These are phyloP conservation scores for Serpula lacrymans DNA, from an alignment of 768 basidiomycete genomes.

Conservation along the genomic window DNA sequence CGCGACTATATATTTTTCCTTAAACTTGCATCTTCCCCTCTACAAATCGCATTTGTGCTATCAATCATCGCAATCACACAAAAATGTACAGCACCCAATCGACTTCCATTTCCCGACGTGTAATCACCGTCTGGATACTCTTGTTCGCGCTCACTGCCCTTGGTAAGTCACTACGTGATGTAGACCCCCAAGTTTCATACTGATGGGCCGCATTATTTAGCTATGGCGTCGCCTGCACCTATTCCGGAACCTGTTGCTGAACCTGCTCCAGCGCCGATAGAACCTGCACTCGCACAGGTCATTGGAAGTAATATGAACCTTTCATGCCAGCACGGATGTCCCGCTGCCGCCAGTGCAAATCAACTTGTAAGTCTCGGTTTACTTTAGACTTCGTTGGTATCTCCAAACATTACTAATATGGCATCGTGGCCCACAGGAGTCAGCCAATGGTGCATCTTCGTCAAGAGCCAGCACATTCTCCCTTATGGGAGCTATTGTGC, in stretches of 20 bases:
- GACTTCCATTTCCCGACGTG: conserved; percentile 10
- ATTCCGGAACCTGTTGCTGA: conserved; percentile 6
- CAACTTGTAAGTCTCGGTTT: conserved; percentile 14
- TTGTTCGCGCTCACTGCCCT: conserved; percentile 18
- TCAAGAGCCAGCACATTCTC: conserved; percentile 15
- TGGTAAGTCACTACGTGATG: conserved; percentile 9
- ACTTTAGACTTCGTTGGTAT: neutral
- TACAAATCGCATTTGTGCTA: neutral
- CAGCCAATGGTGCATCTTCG: conserved; percentile 14
- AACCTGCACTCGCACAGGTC: conserved; percentile 11
- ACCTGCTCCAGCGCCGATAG: conserved; percentile 22
- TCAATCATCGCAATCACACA: conserved; percentile 8
- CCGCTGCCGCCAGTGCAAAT: conserved; percentile 13
- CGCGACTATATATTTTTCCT: no score
- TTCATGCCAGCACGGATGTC: conserved; percentile 20
- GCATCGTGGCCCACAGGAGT: conserved; percentile 9
- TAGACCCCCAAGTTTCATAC: neutral
- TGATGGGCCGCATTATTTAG: conserved; percentile 10
- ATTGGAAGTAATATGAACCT: conserved; percentile 22
- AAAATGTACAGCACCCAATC: conserved; percentile 7
- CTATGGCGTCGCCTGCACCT: conserved; percentile 14
- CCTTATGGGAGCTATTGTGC: conserved; percentile 18
- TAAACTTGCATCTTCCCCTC: neutral
- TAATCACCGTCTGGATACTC: conserved; percentile 17
- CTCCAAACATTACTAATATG: neutral